phyloP scores from a whole-genome alignment of 306 rosid species.

The Mimosa bimucronata region DNA sequence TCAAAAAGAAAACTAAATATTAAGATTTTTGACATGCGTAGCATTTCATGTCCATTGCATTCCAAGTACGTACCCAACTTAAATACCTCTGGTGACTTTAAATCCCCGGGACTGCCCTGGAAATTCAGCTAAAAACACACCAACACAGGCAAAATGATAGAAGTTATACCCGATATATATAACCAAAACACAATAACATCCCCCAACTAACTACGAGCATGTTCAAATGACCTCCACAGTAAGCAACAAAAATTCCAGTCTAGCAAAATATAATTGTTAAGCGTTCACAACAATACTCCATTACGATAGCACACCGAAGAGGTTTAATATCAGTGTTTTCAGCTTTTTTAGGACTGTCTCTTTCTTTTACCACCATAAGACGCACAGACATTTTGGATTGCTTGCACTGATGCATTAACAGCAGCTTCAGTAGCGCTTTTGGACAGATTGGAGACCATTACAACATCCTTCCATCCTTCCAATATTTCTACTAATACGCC shows the following conservation, averaged over 20 bases:
- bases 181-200: neutral
- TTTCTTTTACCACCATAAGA: slow-evolving; percentile 44
- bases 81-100: too few relatives aligned
- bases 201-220: neutral
- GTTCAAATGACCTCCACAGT: slow-evolving; percentile 2
- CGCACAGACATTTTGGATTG: slow-evolving; percentile 36
- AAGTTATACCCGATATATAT: neutral
- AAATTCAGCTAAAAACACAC: too few relatives aligned
- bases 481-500: slow-evolving; percentile 40
- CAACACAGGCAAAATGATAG: too few relatives aligned
- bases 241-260: slow-evolving; percentile 7
- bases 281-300: slow-evolving; percentile 11
- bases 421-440: slow-evolving; percentile 56
- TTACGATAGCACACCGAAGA: neutral
- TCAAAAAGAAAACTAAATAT: too few relatives aligned
- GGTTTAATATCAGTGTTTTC: neutral
- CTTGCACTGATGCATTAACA: slow-evolving; percentile 46
- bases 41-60: neutral
- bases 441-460: slow-evolving; percentile 46
- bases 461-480: slow-evolving; percentile 62
- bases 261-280: neutral
- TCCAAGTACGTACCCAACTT: neutral
- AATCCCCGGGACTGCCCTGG: too few relatives aligned
- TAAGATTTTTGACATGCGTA: neutral
- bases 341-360: slow-evolving; percentile 28